Conservation (phyloP, 805 yeast genomes). For the Monosporozyma aerobia region DNA sequence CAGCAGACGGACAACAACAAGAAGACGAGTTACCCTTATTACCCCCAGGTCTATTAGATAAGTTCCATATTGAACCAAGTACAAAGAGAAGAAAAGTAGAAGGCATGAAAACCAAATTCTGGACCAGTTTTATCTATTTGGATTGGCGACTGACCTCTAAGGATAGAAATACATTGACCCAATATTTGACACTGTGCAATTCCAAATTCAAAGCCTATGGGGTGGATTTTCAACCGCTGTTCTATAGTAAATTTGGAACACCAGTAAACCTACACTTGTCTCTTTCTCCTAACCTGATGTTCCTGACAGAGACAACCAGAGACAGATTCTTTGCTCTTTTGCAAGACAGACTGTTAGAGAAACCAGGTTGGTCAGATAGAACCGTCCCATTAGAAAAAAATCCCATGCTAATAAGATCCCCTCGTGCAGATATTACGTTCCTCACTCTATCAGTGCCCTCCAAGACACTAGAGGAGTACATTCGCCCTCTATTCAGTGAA, state of each 20-base stretch:
- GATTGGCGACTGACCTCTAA: constrained; percentile 18
- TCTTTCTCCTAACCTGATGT: constrained; percentile 8
- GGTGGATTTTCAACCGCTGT: constrained; percentile 18
- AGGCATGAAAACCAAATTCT: constrained; percentile 1
- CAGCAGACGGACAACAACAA: neutral
- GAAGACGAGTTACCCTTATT: constrained; percentile 6
- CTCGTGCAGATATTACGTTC: neutral
- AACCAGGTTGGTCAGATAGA: neutral
- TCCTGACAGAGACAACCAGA: constrained; percentile 6
- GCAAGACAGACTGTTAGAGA: neutral
- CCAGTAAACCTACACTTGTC: constrained; percentile 25
- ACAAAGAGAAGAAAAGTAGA: neutral
- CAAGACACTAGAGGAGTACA: neutral
- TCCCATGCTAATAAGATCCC: neutral
- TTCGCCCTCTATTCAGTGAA: neutral
- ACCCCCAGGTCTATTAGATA: constrained; percentile 16
- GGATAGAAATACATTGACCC: constrained; percentile 12
- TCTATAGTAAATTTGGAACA: constrained; percentile 19
- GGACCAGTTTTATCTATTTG: constrained; percentile 18
- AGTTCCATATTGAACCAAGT: constrained; percentile 20
- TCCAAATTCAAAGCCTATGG: neutral
- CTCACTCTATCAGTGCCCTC: neutral
- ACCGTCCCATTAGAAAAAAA: neutral
- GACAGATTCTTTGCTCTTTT: constrained; percentile 2
- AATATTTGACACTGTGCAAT: constrained; percentile 8